A percentile compares a stretch with the other conserved stretches of the same genome.
Conservation (phyloP, 495 filamentous ascomycete species). For the Xylaria curta region DNA sequence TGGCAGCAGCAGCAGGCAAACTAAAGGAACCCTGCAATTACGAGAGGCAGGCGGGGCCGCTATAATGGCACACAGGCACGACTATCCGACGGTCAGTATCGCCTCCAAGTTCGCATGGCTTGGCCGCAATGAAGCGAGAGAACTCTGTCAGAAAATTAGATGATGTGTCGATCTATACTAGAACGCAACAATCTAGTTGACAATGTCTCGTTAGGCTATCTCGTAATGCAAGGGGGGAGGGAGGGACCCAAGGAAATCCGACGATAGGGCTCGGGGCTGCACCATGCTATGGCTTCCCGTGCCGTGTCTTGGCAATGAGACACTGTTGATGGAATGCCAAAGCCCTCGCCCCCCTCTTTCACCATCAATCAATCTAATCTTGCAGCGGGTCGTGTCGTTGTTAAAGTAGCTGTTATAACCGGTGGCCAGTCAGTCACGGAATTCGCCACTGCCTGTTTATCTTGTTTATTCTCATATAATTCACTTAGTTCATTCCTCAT, state of each 20-base stretch:
- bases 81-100: slow-evolving; percentile 28
- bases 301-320: slow-evolving; percentile 26
- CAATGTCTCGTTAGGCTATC: neutral
- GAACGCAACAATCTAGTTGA: neutral
- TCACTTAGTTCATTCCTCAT: neutral
- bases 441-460: slow-evolving; percentile 3
- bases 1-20: neutral
- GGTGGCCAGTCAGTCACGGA: neutral
- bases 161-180: slow-evolving; percentile 9
- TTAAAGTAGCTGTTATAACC: slow-evolving; percentile 8
- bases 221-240: slow-evolving; percentile 5
- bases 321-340: slow-evolving; percentile 5
- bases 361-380: neutral
- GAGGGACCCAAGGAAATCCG: slow-evolving; percentile 3
- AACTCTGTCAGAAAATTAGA: neutral
- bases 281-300: slow-evolving; percentile 18
- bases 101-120: slow-evolving; percentile 24
- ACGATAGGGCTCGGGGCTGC: slow-evolving; percentile 7
- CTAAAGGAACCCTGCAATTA: neutral
- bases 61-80: slow-evolving; percentile 23
- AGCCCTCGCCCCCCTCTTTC: neutral
- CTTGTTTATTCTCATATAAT: neutral
- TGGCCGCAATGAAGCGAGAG: slow-evolving; percentile 13
- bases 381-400: slow-evolving; percentile 18
- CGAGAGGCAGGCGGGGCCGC: neutral